Conservation (phyloP, 2,329 filamentous ascomycete species). For the Raffaelea deltoideospora region DNA sequence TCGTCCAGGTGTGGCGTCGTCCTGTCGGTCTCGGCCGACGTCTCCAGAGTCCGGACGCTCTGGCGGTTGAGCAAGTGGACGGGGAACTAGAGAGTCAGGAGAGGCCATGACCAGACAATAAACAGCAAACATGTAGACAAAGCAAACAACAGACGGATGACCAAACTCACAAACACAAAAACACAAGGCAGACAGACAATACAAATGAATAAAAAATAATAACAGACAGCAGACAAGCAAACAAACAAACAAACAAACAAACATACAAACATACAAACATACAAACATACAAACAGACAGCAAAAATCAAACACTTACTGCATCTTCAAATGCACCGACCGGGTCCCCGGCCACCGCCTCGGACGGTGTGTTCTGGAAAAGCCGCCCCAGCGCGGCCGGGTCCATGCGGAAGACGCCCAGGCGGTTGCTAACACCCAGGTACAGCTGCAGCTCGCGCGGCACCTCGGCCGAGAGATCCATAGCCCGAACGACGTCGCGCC, state of each 20-base stretch:
- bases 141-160: too few relatives aligned
- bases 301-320: constrained; percentile 29
- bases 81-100: constrained; percentile 37
- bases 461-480: constrained; percentile 44
- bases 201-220: too few relatives aligned
- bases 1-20: constrained; percentile 38
- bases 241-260: too few relatives aligned
- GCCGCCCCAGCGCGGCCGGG: constrained; percentile 38
- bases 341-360: constrained; percentile 45
- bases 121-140: too few relatives aligned
- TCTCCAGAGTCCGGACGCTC: constrained; percentile 46
- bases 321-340: constrained; percentile 53
- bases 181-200: too few relatives aligned
- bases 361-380: constrained; percentile 44
- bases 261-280: too few relatives aligned
- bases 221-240: too few relatives aligned
- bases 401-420: constrained; percentile 56
- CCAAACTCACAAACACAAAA: too few relatives aligned
- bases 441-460: constrained; percentile 46
- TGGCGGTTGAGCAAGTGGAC: constrained; percentile 52
- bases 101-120: neutral
- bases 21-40: constrained; percentile 35
- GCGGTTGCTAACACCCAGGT: constrained; percentile 50
- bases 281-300: neutral
- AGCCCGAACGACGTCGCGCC: constrained; percentile 40